These are phyloP conservation scores for Leucoagaricus sp. DNA, from an alignment of 1,284 basidiomycete genomes.

Conservation along the genomic window DNA sequence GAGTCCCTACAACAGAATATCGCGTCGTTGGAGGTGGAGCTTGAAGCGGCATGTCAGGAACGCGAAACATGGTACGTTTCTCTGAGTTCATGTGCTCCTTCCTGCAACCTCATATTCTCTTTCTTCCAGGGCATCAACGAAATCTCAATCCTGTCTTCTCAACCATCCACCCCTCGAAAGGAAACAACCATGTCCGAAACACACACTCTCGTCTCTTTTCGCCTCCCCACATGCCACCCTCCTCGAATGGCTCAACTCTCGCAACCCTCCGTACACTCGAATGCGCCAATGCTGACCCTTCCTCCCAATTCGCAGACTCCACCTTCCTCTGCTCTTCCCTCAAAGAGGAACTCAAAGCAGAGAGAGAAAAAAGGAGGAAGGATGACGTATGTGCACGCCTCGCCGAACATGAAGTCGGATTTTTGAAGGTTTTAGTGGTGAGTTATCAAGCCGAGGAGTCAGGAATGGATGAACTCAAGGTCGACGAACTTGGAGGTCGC, in stretches of 20 bases:
- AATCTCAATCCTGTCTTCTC: slow-evolving; percentile 24
- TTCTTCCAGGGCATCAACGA: too few species aligned
- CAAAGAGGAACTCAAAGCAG: slow-evolving; percentile 25
- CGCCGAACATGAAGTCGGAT: slow-evolving; percentile 60
- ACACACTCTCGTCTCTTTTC: slow-evolving; percentile 59
- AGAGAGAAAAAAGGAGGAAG: slow-evolving; percentile 46
- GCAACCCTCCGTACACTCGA: slow-evolving; percentile 48
- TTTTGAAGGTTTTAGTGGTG: slow-evolving; percentile 62
- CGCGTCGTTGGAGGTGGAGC: slow-evolving; percentile 59
- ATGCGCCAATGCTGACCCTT: slow-evolving; percentile 36
- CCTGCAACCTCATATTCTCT: not conserved
- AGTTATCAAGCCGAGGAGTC: slow-evolving; percentile 61
- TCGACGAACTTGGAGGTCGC: slow-evolving; percentile 40
- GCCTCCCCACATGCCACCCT: slow-evolving; percentile 60
- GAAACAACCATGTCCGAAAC: slow-evolving; percentile 48
- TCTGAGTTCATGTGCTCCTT: not conserved
- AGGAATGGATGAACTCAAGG: slow-evolving; percentile 20
- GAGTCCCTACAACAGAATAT: slow-evolving; percentile 62
- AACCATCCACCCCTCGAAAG: slow-evolving; percentile 36
- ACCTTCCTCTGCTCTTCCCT: slow-evolving; percentile 27
- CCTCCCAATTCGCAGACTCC: slow-evolving; percentile 47
- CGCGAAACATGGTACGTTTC: slow-evolving; percentile 52
- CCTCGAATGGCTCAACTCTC: slow-evolving; percentile 55
- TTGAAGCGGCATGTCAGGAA: slow-evolving; percentile 56
- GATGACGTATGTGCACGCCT: slow-evolving; percentile 48